phyloP scores from a whole-genome alignment of 257 asterid species.

The Echites panduratus region DNA sequence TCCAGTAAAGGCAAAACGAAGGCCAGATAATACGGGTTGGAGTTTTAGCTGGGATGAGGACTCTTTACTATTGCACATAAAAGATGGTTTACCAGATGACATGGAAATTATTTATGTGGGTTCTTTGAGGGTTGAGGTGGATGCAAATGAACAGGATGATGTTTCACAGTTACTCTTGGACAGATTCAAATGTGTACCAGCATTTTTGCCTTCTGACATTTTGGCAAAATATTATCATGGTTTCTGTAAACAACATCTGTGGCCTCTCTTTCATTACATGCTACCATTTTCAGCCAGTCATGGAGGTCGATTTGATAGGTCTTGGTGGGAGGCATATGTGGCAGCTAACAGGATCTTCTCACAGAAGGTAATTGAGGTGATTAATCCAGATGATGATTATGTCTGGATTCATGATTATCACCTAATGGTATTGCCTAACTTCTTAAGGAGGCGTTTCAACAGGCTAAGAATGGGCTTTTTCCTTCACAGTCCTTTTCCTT shows the following conservation, averaged over 20 bases:
- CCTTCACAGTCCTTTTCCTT: slow-evolving; percentile 50
- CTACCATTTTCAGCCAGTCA: slow-evolving; percentile 47
- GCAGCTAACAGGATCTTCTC: slow-evolving; percentile 49
- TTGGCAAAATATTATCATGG: slow-evolving; percentile 47
- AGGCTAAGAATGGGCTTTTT: slow-evolving; percentile 46
- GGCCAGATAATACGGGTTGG: slow-evolving; percentile 45
- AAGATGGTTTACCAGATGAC: slow-evolving; percentile 49
- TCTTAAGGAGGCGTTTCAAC: slow-evolving; percentile 43
- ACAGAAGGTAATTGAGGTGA: slow-evolving; percentile 49
- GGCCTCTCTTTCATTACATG: slow-evolving; percentile 56
- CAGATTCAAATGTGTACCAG: slow-evolving; percentile 47
- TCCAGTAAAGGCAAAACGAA: slow-evolving; percentile 41
- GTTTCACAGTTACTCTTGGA: slow-evolving; percentile 48
- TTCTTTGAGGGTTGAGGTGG: slow-evolving; percentile 42
- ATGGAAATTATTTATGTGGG: slow-evolving; percentile 52
- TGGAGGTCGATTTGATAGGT: slow-evolving; percentile 46
- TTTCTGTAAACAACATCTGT: slow-evolving; percentile 46
- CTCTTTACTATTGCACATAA: slow-evolving; percentile 38
- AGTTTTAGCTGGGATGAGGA: slow-evolving; percentile 55
- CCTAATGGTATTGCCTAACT: slow-evolving; percentile 48
- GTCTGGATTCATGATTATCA: slow-evolving; percentile 56
- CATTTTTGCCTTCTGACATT: slow-evolving; percentile 41
- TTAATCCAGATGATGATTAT: slow-evolving; percentile 51
- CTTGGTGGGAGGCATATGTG: slow-evolving; percentile 55
- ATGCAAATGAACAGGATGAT: slow-evolving; percentile 47